phyloP scores from a whole-genome alignment of 1,139 yeast species.

The Blastobotrys capitulatus region DNA sequence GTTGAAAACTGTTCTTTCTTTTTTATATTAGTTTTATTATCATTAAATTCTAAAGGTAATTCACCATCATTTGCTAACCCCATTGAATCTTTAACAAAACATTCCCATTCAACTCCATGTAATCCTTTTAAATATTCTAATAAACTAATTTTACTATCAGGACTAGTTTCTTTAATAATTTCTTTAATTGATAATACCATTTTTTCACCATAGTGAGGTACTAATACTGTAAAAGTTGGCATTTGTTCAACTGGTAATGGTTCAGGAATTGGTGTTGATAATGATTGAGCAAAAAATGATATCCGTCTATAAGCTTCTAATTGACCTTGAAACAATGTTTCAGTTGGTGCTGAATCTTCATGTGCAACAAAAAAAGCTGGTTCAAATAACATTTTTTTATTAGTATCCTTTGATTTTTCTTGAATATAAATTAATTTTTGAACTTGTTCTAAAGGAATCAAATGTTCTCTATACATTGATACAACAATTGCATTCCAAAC shows the following conservation, averaged over 20 bases:
- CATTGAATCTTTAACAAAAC: slow-evolving; percentile 54
- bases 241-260: slow-evolving; percentile 66
- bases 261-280: slow-evolving; percentile 72
- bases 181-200: slow-evolving; percentile 61
- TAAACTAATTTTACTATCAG: slow-evolving; percentile 56
- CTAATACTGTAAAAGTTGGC: slow-evolving; percentile 76
- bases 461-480: slow-evolving; percentile 72
- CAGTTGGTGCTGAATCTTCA: slow-evolving; percentile 49
- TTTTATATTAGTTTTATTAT: background rate
- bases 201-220: slow-evolving; percentile 84
- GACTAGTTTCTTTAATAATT: slow-evolving; percentile 56
- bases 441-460: slow-evolving; percentile 68
- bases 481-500: slow-evolving; percentile 77
- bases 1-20: slow-evolving; percentile 8
- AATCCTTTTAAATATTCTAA: slow-evolving; percentile 69
- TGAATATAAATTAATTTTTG: slow-evolving; percentile 47
- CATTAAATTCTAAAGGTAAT: slow-evolving; percentile 13
- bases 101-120: slow-evolving; percentile 69
- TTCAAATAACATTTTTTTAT: slow-evolving; percentile 34
- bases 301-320: slow-evolving; percentile 78
- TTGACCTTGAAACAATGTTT: slow-evolving; percentile 45
- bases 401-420: slow-evolving; percentile 35
- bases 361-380: slow-evolving; percentile 73
- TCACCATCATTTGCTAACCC: slow-evolving; percentile 17
- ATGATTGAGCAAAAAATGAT: slow-evolving; percentile 82